These are phyloP conservation scores for Asterochloris erici DNA, from an alignment of 139 green algal genomes.

Conservation along the genomic window DNA sequence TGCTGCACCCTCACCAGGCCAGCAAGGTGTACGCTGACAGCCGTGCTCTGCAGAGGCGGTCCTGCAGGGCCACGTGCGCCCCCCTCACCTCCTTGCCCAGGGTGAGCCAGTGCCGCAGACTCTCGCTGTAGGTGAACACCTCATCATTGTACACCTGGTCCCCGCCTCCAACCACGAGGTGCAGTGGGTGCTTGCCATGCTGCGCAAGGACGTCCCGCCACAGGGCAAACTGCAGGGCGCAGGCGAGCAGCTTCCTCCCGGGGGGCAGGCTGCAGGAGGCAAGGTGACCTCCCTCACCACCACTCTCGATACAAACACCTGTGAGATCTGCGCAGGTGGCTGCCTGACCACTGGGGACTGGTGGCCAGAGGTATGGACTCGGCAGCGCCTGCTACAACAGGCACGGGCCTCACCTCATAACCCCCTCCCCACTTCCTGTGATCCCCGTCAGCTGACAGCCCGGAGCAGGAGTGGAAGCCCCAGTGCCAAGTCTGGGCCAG, in stretches of 20 bases:
- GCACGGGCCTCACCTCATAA: constrained; percentile 13
- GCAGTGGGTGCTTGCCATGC: constrained; percentile 52
- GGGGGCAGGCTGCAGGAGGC: too few relatives aligned
- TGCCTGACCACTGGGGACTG: too few relatives aligned
- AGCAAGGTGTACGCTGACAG: too few relatives aligned
- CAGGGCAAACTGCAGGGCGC: constrained; percentile 24
- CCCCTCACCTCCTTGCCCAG: constrained; percentile 1
- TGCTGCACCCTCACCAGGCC: too few relatives aligned
- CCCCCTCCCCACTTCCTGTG: constrained; percentile 5
- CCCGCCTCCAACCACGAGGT: constrained; percentile 58
- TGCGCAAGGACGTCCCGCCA: constrained; percentile 42
- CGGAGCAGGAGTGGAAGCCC: constrained; percentile 47
- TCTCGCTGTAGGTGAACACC: constrained; percentile 21
- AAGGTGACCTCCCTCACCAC: too few relatives aligned
- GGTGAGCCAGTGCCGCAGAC: constrained; percentile 3
- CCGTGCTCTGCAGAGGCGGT: too few relatives aligned
- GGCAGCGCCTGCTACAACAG: too few relatives aligned
- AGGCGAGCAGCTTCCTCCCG: too few relatives aligned
- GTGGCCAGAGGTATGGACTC: too few relatives aligned
- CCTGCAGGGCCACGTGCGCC: too few relatives aligned
- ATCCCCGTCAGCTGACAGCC: constrained; percentile 25
- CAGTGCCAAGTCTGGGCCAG: constrained; percentile 39
- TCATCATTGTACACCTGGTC: constrained; percentile 55
- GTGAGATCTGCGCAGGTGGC: too few relatives aligned
- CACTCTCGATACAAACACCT: too few relatives aligned